Conservation (phyloP, 805 yeast genomes). For the Pichia gijzeniarum region DNA sequence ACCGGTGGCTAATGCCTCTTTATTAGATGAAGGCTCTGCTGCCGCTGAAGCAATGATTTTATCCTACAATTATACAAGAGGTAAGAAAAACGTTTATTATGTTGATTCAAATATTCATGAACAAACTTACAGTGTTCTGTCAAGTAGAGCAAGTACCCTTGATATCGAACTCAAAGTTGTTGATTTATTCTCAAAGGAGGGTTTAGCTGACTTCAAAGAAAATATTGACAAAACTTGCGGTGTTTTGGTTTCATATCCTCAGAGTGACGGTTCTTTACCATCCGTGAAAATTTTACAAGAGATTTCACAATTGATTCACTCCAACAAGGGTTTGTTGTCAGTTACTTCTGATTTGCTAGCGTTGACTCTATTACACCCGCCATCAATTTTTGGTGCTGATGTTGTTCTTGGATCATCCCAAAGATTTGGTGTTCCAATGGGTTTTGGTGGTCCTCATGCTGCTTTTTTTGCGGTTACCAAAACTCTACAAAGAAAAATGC, state of each 20-base stretch:
- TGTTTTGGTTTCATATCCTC: conserved; percentile 84
- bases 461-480: conserved; percentile 90
- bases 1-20: conserved; percentile 90
- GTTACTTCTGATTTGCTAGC: conserved; percentile 93
- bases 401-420: conserved; percentile 90
- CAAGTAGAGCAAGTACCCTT: conserved; percentile 72
- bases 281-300: conserved; percentile 41
- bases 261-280: conserved; percentile 68
- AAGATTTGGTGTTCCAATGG: conserved; percentile 96
- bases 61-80: conserved; percentile 59
- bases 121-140: conserved; percentile 76
- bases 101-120: conserved; percentile 76
- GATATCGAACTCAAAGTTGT: conserved; percentile 54
- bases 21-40: conserved; percentile 94
- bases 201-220: conserved; percentile 30
- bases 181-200: conserved; percentile 44
- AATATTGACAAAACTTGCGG: conserved; percentile 54
- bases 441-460: conserved; percentile 98
- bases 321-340: conserved; percentile 65
- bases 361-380: conserved; percentile 77
- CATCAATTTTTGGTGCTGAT: conserved; percentile 83
- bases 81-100: conserved; percentile 61
- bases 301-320: conserved; percentile 62
- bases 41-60: conserved; percentile 96
- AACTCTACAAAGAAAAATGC: conserved; percentile 81